Evolutionary conservation across 2,329 filamentous ascomycete genomes (phyloP), one percentile per base, ranked within the genome.

Genomic region (Neofusicoccum kwambonambiense): DNA sequence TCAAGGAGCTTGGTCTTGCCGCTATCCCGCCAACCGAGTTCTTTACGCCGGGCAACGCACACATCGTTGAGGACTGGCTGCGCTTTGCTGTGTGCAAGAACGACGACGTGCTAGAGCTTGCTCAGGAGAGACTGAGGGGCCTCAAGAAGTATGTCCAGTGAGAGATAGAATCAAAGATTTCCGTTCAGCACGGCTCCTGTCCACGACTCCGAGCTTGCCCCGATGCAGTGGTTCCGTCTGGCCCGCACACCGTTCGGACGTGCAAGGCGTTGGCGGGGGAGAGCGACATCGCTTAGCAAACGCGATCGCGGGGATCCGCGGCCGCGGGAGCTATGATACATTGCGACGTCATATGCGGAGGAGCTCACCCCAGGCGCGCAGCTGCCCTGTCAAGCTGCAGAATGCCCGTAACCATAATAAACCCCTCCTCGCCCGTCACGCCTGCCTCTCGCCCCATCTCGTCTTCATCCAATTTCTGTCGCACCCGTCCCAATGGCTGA

Each of bases 1-100:
- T 99, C 78, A 93, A 93, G 76, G 94, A 99, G 81, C 83, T 99
- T 19, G 95, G 95, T 9, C 92, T 99, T 34, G 95, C 95, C 2
- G 93, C 94, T 8, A 97, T 99, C 68, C 95, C 95, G 17, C 95
- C 95, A 0, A 97, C 93, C 0, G 95, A 99, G 78, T 99, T 99
- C 78, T 98, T 97, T 77, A 97, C 94, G 0, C 89, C 92, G 17
- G 81, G 78, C 49, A 97, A 97, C 73, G 87, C 90, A 34, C 87
- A 91, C 72, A 87, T 97, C 70, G 95, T 91, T 0, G 91, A 97
- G 82, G 90, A 98, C 72, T 99, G 96, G 80, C 84, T 99, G 73
- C 85, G 95, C 27, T 98, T 98, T 75, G 95, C 95, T 0, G 93
- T 99, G 1, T 99, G 95, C 82, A 99, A 99, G 83, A 87, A 94